Evolutionary conservation across 2,329 filamentous ascomycete species (phyloP).

Genomic region (Calonectria montana): DNA sequence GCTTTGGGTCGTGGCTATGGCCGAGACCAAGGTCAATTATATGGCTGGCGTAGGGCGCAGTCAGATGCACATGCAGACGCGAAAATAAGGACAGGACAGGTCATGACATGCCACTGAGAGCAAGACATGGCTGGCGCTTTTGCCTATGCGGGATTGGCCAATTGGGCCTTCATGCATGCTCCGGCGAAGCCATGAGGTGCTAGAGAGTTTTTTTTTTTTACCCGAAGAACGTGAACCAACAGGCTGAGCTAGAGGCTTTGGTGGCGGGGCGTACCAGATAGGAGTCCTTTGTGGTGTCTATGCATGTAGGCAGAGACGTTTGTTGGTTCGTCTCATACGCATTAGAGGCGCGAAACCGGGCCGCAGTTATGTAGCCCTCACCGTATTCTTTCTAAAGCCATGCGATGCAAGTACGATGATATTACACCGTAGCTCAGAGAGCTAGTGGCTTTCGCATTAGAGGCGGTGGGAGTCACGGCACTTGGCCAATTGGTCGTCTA

Average conservation of each 20-base stretch:
- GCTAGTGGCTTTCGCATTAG: neutral
- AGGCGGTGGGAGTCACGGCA: constrained; percentile 4
- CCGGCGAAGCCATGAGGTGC: neutral
- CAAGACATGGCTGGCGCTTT: neutral
- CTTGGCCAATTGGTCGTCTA: neutral
- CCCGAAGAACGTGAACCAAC: constrained; percentile 2
- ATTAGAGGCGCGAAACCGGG: neutral
- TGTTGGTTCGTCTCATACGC: neutral
- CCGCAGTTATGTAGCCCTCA: constrained; percentile 6
- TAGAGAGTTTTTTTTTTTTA: neutral
- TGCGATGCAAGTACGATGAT: neutral
- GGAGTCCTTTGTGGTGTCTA: neutral
- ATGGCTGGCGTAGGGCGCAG: neutral
- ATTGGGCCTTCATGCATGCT: constrained; percentile 2
- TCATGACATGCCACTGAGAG: neutral
- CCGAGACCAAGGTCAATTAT: neutral
- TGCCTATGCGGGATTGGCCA: neutral
- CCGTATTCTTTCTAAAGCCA: constrained; percentile 8
- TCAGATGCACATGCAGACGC: neutral
- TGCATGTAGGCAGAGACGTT: neutral
- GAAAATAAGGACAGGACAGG: neutral
- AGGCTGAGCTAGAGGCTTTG: neutral
- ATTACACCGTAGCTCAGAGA: neutral
- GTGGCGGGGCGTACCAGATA: neutral
- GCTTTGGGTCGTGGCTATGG: neutral